phyloP scores from a whole-genome alignment of 2,329 filamentous ascomycete species.

The Shiraia sp. region DNA sequence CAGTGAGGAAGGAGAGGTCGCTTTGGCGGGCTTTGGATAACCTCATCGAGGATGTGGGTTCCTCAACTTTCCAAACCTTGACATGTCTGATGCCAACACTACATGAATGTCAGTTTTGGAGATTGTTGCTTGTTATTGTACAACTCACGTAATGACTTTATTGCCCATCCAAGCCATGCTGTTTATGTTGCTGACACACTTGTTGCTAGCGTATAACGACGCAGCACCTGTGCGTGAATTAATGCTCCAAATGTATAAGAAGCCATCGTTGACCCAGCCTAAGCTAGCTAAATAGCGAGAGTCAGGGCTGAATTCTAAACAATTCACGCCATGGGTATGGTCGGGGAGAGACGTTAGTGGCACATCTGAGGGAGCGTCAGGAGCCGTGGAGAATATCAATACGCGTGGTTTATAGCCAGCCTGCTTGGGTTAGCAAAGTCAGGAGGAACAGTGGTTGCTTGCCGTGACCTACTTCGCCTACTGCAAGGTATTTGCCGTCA shows the following conservation, averaged over 20 bases:
- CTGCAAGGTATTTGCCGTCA: slow-evolving; percentile 83
- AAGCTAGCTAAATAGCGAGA: slow-evolving; percentile 85
- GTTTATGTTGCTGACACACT: slow-evolving; percentile 84
- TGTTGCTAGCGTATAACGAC: slow-evolving; percentile 81
- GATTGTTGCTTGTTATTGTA: neutral
- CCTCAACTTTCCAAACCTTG: slow-evolving; percentile 89
- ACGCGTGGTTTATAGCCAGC: slow-evolving; percentile 92
- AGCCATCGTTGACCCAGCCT: slow-evolving; percentile 88
- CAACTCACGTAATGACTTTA: slow-evolving; percentile 70
- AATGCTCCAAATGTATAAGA: slow-evolving; percentile 87
- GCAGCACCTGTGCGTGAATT: slow-evolving; percentile 81
- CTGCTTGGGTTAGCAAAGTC: slow-evolving; percentile 46
- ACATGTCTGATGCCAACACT: slow-evolving; percentile 82
- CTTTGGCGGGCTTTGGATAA: slow-evolving; percentile 38
- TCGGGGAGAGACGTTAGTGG: slow-evolving; percentile 86
- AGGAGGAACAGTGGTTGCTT: neutral
- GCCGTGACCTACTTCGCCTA: slow-evolving; percentile 70
- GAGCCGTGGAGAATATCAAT: slow-evolving; percentile 78
- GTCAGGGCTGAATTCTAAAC: slow-evolving; percentile 87
- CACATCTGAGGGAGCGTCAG: slow-evolving; percentile 76
- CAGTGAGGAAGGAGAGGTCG: slow-evolving; percentile 50
- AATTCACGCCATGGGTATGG: slow-evolving; percentile 85
- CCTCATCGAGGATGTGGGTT: slow-evolving; percentile 58
- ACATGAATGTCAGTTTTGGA: no score
- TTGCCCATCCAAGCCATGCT: slow-evolving; percentile 91